Percentiles rank a stretch among this genome's conserved stretches.
Evolutionary conservation across 805 yeast genomes (phyloP).

Genomic region (Metschnikowia shivogae): DNA sequence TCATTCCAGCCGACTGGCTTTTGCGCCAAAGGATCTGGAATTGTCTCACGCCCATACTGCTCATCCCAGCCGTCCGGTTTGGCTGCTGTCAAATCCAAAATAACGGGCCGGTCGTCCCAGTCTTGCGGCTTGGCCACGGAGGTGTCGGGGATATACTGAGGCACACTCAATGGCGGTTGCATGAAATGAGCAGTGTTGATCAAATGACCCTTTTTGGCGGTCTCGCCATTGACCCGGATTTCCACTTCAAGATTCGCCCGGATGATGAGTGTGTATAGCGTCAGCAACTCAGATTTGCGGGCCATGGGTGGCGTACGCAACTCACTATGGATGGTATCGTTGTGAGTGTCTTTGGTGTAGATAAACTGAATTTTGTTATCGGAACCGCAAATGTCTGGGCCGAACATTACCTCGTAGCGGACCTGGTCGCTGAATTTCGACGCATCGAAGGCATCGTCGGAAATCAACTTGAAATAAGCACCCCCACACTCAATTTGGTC

Average conservation of each 20-base stretch:
- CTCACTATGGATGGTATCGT: slow-evolving; percentile 64
- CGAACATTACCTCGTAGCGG: slow-evolving; percentile 86
- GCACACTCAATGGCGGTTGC: slow-evolving; percentile 64
- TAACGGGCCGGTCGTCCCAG: slow-evolving; percentile 71
- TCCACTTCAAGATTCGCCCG: slow-evolving; percentile 65
- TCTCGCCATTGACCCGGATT: slow-evolving; percentile 77
- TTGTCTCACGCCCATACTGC: slow-evolving; percentile 49
- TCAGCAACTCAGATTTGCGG: slow-evolving; percentile 50
- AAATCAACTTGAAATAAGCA: slow-evolving; percentile 75
- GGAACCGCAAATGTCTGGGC: slow-evolving; percentile 88
- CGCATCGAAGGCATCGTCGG: slow-evolving; percentile 31
- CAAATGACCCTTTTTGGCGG: slow-evolving; percentile 65
- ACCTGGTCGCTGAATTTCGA: slow-evolving; percentile 58
- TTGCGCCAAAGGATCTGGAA: slow-evolving; percentile 61
- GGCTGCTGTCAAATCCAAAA: slow-evolving; percentile 56
- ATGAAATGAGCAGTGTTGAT: slow-evolving; percentile 48
- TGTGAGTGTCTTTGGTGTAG: slow-evolving; percentile 50
- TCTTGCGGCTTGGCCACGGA: slow-evolving; percentile 66
- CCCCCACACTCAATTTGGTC: slow-evolving; percentile 82
- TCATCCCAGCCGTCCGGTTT: slow-evolving; percentile 90
- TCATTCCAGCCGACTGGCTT: slow-evolving; percentile 78
- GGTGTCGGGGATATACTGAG: slow-evolving; percentile 54
- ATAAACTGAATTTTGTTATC: slow-evolving; percentile 79
- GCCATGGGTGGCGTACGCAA: slow-evolving; percentile 66
- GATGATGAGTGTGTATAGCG: slow-evolving; percentile 74